Evolutionary conservation across 371 early-diverging fungal genomes (phyloP).

Genomic region (Gilbertella persicaria): DNA sequence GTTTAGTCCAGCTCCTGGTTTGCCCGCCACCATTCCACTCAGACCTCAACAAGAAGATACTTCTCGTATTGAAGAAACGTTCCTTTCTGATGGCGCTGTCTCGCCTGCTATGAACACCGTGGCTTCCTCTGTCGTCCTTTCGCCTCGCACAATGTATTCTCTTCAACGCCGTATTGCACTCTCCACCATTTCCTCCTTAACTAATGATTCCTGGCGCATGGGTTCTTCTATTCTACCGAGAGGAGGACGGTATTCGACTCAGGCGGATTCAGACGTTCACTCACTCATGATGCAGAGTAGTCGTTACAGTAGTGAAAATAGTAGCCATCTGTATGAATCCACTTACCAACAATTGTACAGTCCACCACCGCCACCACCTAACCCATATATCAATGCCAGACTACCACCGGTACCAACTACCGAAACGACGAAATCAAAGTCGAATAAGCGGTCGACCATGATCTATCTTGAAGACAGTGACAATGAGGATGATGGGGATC

Average conservation of each 20-base stretch:
- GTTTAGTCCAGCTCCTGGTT: constrained; percentile 37
- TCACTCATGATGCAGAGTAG: constrained; percentile 14
- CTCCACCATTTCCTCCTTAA: constrained; percentile 34
- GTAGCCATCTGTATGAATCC: constrained; percentile 1
- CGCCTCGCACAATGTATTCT: constrained; percentile 32
- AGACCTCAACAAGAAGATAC: constrained; percentile 19
- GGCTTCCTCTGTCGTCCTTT: constrained; percentile 40
- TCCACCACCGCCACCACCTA: constrained; percentile 10
- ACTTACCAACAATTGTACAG: background rate
- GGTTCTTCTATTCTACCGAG: constrained; percentile 12
- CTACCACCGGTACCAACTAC: constrained; percentile 34
- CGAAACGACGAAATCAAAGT: background rate
- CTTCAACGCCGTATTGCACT: constrained; percentile 24
- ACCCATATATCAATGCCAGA: constrained; percentile 27
- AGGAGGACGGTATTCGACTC: constrained; percentile 8
- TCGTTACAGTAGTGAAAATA: constrained; percentile 1
- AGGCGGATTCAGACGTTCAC: constrained; percentile 20
- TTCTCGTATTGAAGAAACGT: constrained; percentile 30
- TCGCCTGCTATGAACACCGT: constrained; percentile 44
- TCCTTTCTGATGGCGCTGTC: constrained; percentile 15
- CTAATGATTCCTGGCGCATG: constrained; percentile 15
- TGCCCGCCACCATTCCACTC: constrained; percentile 38
- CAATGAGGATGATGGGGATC: constrained; percentile 12
- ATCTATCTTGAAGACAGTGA: constrained; percentile 31
- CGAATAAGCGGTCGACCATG: constrained; percentile 22